These are phyloP conservation scores for Butyriboletus loyo DNA, from an alignment of 768 basidiomycete species.

Conservation along the genomic window DNA sequence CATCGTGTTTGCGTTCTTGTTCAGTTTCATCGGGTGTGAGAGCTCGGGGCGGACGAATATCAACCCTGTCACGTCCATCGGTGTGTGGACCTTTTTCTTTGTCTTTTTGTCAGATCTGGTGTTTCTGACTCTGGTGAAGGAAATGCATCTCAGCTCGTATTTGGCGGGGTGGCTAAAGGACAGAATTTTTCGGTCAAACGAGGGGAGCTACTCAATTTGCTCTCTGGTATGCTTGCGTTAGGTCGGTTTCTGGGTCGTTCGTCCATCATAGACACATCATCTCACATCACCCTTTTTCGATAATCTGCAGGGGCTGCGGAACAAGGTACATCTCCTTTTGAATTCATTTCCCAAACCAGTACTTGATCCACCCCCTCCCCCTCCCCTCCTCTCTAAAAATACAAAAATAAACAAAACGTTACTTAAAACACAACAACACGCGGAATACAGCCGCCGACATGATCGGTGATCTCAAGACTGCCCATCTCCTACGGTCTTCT, in stretches of 20 bases:
- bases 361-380: background rate
- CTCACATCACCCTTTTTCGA: background rate
- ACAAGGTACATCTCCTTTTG: slow-evolving; percentile 14
- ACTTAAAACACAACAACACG: background rate
- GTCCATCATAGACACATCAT: background rate
- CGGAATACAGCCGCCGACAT: slow-evolving; percentile 49
- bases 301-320: slow-evolving; percentile 17
- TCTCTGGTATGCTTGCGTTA: slow-evolving; percentile 27
- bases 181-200: slow-evolving; percentile 21
- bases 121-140: slow-evolving; percentile 16
- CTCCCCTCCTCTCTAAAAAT: background rate
- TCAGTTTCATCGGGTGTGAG: slow-evolving; percentile 67
- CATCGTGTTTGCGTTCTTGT: slow-evolving; percentile 58
- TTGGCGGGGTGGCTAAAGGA: slow-evolving; percentile 58
- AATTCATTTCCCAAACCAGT: background rate
- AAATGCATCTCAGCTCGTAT: slow-evolving; percentile 57
- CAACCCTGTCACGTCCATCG: slow-evolving; percentile 57
- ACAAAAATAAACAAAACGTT: background rate
- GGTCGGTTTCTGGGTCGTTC: background rate
- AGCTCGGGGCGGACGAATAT: slow-evolving; percentile 58
- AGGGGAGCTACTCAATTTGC: slow-evolving; percentile 19
- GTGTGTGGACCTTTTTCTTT: slow-evolving; percentile 15
- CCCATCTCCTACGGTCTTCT: slow-evolving; percentile 62
- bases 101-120: background rate
- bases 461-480: slow-evolving; percentile 69